Evolutionary conservation across 2,329 filamentous ascomycete genomes (phyloP).

Genomic region (Neocatenulostroma microsporum): DNA sequence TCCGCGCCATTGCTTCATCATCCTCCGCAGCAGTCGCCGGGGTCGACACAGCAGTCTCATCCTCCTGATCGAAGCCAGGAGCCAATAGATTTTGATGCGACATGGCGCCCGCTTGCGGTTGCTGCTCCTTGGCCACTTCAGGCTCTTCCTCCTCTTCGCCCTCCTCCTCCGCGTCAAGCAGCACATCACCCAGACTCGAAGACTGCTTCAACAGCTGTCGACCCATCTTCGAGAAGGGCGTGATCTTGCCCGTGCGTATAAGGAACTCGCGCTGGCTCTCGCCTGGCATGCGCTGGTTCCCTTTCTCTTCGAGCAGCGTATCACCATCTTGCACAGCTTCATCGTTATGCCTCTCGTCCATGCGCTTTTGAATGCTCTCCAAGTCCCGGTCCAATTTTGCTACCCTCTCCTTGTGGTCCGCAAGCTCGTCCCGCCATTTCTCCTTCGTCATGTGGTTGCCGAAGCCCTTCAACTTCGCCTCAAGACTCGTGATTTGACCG

Average conservation of each 20-base stretch:
- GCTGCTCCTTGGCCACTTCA: slow-evolving; percentile 21
- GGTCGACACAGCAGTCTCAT: slow-evolving; percentile 14
- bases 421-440: slow-evolving; percentile 58
- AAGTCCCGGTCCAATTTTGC: slow-evolving; percentile 63
- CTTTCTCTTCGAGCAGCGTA: slow-evolving; percentile 37
- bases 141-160: slow-evolving; percentile 41
- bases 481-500: slow-evolving; percentile 54
- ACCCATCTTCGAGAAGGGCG: slow-evolving; percentile 78
- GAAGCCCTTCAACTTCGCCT: slow-evolving; percentile 50
- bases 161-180: slow-evolving; percentile 76
- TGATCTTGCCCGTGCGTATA: slow-evolving; percentile 94
- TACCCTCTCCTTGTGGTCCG: slow-evolving; percentile 58
- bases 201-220: slow-evolving; percentile 55
- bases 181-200: slow-evolving; percentile 65
- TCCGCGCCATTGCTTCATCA: slow-evolving; percentile 26
- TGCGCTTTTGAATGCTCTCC: slow-evolving; percentile 69
- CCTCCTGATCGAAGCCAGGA: slow-evolving; percentile 38
- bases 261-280: slow-evolving; percentile 84
- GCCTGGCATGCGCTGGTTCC: slow-evolving; percentile 59
- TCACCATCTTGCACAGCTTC: slow-evolving; percentile 37
- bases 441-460: slow-evolving; percentile 48
- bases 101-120: slow-evolving; percentile 25
- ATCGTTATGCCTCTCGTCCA: slow-evolving; percentile 63
- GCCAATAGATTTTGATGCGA: slow-evolving; percentile 44
- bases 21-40: slow-evolving; percentile 12